Evolutionary conservation across 192 early-diverging fungal species (phyloP), one percentile per base, ranked within the genome.

Genomic region (Coemansia sp.): DNA sequence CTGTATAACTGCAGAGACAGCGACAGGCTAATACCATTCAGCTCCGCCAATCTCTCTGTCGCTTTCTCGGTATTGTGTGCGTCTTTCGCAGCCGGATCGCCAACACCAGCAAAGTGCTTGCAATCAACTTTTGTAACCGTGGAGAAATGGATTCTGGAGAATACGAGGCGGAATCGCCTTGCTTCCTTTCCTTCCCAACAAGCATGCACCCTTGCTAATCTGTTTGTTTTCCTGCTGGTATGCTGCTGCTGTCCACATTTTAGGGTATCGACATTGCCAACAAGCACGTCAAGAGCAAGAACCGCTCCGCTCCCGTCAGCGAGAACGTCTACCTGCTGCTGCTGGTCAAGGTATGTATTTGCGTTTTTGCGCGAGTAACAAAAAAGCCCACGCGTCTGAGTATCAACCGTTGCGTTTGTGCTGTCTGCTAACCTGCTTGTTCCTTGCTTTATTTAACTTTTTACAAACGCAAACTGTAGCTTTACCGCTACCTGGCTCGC

Each of bases 401-500:
- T 41, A 14, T 41, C 18, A 53, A 49, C 16, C 20, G 48, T 16
- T 18, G 20, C n/a, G 5, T 49, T 49, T 20, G 48, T 2, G 18
- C 8, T 1, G 36, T 72, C 20, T 44, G 10, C 48, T 41, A 14
- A 49, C 21, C 4, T 9, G 20, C 48, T 5, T 41, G 39, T 14
- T 41, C 39, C 12, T 14, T 5, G 39, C 12, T 14, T 41, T 41
- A 4, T 41, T 8, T n/a, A n/a, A n/a, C n/a, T n/a, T 14, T 12
- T 41, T 41, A 14, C 7, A 41, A 57, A 12, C 7, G 7, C 14
- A 45, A 18, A 64, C 58, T 74, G 88, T 81, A 81, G 95, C 89
- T 99, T 69, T 99, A 98, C 89, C 91, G 94, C 82, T 98, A 97
- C 92, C 89, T 99, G 62, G 96, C 97, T 62, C 94, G 98, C 88